phyloP scores from a whole-genome alignment of 345 rosid species.

The Populus deltoides region DNA sequence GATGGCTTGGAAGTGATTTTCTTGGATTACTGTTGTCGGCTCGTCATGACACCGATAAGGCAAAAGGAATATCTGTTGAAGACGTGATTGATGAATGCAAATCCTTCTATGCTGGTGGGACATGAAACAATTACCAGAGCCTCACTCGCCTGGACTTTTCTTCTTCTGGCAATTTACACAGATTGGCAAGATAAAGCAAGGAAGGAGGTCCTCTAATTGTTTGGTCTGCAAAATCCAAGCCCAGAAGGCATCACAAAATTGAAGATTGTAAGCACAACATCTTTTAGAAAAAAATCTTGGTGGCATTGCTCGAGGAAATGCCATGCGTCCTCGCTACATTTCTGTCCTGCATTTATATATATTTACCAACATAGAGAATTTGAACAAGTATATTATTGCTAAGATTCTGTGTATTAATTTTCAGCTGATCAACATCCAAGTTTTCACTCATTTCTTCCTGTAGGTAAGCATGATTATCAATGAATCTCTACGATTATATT shows the following conservation, averaged over 20 bases:
- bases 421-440: background rate
- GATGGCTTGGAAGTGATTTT: slow-evolving; percentile 17
- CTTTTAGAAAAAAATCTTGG: too few relatives aligned
- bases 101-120: slow-evolving; percentile 13
- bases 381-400: too few relatives aligned
- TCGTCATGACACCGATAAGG: slow-evolving; percentile 2
- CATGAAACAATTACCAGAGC: slow-evolving; percentile 11
- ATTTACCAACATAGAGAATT: background rate
- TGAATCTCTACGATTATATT: slow-evolving; percentile 16
- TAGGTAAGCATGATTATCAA: slow-evolving; percentile 22
- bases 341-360: background rate
- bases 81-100: slow-evolving; percentile 20
- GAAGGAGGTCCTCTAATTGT: slow-evolving; percentile 4
- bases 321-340: too few relatives aligned
- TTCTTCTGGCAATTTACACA: slow-evolving; percentile 20
- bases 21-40: slow-evolving; percentile 16
- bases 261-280: slow-evolving; percentile 10
- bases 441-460: too few relatives aligned
- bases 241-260: slow-evolving; percentile 5
- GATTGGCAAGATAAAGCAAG: slow-evolving; percentile 22
- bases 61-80: slow-evolving; percentile 9
- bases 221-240: slow-evolving; percentile 7
- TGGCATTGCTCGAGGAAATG: too few relatives aligned
- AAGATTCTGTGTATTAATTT: too few relatives aligned
- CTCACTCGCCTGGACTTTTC: slow-evolving; percentile 17